Evolutionary conservation across 768 basidiomycete species (phyloP), one percentile per base, ranked within the genome.

Genomic region (Neoboletus magnificus): DNA sequence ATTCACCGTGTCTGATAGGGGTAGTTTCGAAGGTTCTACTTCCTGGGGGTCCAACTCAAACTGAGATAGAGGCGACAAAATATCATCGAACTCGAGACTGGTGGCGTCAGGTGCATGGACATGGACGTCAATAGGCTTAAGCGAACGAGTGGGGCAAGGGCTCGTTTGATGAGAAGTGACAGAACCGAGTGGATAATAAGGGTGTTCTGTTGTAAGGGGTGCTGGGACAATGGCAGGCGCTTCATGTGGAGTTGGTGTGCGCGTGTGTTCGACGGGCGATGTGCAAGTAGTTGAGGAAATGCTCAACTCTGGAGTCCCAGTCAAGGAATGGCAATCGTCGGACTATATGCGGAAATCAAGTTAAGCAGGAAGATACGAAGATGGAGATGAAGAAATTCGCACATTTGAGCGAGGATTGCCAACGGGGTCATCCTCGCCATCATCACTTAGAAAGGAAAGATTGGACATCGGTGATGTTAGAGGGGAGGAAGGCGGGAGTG

Each of bases 401-500:
- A 60, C 79, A 73, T 65, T 63, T 66, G 72, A 52, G 15, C 4
- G 41, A 42, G 56, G 54, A 57, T 67, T 53, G 23, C 42, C 30
- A 27, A 41, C 18, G 16, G 52, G 45, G 50, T 57, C 50, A 36
- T 57, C 58, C 25, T 59, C 57, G 4, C 23, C 48, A 15, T 62
- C 62, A 35, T 65, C 58, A 66, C 69, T 59, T 25, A 75, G 68
- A 27, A 76, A 73, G 36, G 72, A 66, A 36, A 73, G 66, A 35
- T 62, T 60, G 23, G 76, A 74, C 57, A 76, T 69, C 13, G 78
- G 79, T 0, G 80, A 80, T 29, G 74, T 61, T 6, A 74, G 71
- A 22, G 79, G 78, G 2, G 80, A 79, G 15, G 80, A 79, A 15
- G 79, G 74, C 7, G 69, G 64, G 48, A 68, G 67, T 40, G 65